Conservation (phyloP, 768 basidiomycete species). For the Agaricus subrufescens region DNA sequence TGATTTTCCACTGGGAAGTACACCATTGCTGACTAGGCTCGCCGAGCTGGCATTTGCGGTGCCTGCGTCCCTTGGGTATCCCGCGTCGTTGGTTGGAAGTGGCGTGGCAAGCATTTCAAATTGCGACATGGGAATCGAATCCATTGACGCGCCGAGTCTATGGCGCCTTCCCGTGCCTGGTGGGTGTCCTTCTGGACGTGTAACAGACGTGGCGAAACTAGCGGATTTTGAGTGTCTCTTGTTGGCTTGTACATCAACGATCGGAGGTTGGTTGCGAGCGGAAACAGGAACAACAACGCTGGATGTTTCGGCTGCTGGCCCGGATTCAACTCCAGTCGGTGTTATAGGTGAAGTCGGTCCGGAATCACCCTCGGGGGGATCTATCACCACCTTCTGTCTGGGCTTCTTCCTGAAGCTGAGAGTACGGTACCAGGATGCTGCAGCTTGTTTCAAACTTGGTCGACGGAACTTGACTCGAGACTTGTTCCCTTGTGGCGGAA, state of each 20-base stretch:
- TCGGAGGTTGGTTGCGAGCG: neutral
- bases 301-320: neutral
- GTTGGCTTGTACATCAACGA: neutral
- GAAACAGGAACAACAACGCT: neutral
- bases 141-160: conserved; percentile 5
- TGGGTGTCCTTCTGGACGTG: conserved; percentile 2
- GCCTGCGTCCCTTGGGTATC: neutral
- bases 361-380: conserved; percentile 23
- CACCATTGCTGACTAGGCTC: conserved; percentile 2
- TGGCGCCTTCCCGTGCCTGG: neutral
- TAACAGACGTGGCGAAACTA: neutral
- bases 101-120: conserved; percentile 13
- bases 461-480: conserved; percentile 21
- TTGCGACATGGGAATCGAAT: conserved; percentile 11
- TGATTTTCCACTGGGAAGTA: neutral
- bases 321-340: neutral
- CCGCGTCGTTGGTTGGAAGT: neutral
- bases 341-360: neutral
- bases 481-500: conserved; percentile 8
- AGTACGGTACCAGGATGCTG: conserved; percentile 34
- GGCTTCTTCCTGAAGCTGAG: conserved; percentile 31
- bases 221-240: conserved; percentile 10
- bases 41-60: neutral
- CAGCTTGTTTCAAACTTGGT: conserved; percentile 25
- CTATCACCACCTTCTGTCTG: conserved; percentile 23